A percentile compares a stretch with the other conserved stretches of the same genome.
These are phyloP conservation scores for Byssoonygena ceratinophila DNA, from an alignment of 2,329 filamentous ascomycete genomes.

Conservation along the genomic window DNA sequence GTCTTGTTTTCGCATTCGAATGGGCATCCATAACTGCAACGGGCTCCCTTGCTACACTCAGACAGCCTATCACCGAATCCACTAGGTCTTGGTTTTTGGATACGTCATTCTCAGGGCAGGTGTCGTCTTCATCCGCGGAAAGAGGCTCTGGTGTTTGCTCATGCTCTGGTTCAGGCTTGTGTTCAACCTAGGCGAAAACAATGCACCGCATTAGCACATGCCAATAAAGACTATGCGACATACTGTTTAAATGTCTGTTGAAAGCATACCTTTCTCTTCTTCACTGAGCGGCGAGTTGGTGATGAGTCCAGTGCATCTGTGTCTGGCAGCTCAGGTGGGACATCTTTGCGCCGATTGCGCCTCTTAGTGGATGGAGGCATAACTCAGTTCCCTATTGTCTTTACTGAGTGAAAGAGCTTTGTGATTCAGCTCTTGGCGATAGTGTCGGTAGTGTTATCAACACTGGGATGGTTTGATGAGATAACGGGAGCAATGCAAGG, in stretches of 20 bases:
- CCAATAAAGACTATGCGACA: neutral
- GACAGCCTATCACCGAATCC: constrained; percentile 40
- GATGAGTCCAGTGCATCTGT: constrained; percentile 40
- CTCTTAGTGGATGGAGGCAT: constrained; percentile 38
- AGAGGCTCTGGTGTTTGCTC: constrained; percentile 28
- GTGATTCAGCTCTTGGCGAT: neutral
- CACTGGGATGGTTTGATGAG: neutral
- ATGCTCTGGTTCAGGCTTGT: constrained; percentile 22
- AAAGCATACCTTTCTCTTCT: constrained; percentile 39
- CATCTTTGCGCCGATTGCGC: constrained; percentile 38
- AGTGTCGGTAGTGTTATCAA: neutral
- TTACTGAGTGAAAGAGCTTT: neutral
- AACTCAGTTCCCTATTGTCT: constrained; percentile 8
- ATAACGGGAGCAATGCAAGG: neutral
- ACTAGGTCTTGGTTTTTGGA: constrained; percentile 37
- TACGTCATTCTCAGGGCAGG: constrained; percentile 33
- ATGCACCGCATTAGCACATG: constrained; percentile 3
- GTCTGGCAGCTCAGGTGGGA: constrained; percentile 37
- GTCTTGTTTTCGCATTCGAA: constrained; percentile 34
- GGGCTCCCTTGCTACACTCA: constrained; percentile 36
- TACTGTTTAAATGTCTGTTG: constrained; percentile 6
- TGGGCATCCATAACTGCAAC: constrained; percentile 37
- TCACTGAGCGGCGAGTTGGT: constrained; percentile 37
- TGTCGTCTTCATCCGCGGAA: constrained; percentile 32
- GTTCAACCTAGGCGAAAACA: constrained; percentile 25